Percentiles rank a stretch among this genome's conserved stretches.
These are phyloP conservation scores for Neurospora sp. DNA, from an alignment of 495 filamentous ascomycete genomes.

Conservation along the genomic window DNA sequence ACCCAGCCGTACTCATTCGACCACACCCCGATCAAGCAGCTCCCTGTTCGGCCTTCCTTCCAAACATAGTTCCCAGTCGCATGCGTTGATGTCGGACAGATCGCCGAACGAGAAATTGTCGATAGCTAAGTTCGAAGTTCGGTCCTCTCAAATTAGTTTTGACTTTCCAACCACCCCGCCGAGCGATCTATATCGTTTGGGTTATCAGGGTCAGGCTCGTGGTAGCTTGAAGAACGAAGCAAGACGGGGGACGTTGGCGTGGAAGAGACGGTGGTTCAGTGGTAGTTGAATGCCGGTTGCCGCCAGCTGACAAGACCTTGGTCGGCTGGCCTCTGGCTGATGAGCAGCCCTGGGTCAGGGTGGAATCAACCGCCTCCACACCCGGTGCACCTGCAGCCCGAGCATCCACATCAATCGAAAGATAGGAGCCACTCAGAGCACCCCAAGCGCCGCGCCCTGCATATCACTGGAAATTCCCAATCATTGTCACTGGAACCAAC, in stretches of 20 bases:
- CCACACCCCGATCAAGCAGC: not conserved
- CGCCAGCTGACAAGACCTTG: not conserved
- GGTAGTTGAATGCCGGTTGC: not conserved
- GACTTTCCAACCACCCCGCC: not conserved
- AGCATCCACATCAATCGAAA: not conserved
- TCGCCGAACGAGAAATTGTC: not conserved
- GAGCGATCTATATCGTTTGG: not conserved
- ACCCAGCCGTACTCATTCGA: not conserved
- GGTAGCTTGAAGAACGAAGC: not conserved
- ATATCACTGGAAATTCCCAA: constrained; percentile 3
- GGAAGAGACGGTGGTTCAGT: not conserved
- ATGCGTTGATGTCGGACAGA: not conserved
- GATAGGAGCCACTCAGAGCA: not conserved
- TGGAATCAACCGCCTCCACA: not conserved
- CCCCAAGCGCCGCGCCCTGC: not conserved
- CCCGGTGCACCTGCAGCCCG: not conserved
- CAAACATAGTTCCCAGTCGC: not conserved
- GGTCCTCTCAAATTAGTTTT: not conserved
- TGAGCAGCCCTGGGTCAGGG: not conserved
- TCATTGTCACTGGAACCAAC: not conserved
- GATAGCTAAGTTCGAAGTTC: not conserved
- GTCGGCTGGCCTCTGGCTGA: not conserved
- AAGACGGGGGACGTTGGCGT: not conserved
- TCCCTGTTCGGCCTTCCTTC: not conserved
- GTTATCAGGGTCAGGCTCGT: not conserved